A percentile compares a stretch with the other conserved stretches of the same genome.
Conservation (phyloP, 495 filamentous ascomycete species). For the Penicillium tannophilum region DNA sequence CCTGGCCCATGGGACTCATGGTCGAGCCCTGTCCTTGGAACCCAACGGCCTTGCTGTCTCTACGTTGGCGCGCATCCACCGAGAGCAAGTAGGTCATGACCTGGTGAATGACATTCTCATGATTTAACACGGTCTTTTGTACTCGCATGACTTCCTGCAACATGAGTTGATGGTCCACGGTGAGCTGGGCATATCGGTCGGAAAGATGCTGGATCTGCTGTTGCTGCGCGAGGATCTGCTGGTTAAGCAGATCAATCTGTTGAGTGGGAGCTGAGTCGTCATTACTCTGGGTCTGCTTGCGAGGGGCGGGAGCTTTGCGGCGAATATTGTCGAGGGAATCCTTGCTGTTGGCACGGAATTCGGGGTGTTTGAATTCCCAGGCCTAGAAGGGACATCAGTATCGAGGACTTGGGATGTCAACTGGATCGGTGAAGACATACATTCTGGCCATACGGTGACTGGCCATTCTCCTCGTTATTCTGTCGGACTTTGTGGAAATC, state of each 20-base stretch:
- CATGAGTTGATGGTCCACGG: slow-evolving; percentile 82
- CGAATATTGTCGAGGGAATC: slow-evolving; percentile 96
- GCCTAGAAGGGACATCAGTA: slow-evolving; percentile 54
- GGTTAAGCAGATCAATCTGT: slow-evolving; percentile 88
- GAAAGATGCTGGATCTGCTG: slow-evolving; percentile 87
- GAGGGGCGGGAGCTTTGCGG: slow-evolving; percentile 89
- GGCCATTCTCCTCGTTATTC: slow-evolving; percentile 90
- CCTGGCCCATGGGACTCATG: slow-evolving; percentile 42
- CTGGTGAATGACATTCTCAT: slow-evolving; percentile 73
- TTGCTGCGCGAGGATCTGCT: slow-evolving; percentile 84
- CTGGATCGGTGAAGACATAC: slow-evolving; percentile 51
- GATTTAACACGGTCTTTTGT: slow-evolving; percentile 87
- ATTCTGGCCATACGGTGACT: slow-evolving; percentile 87
- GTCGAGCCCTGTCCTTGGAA: slow-evolving; percentile 48
- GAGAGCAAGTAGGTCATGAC: slow-evolving; percentile 71
- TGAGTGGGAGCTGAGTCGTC: slow-evolving; percentile 82
- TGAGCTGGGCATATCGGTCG: slow-evolving; percentile 80
- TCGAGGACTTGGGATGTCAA: slow-evolving; percentile 2
- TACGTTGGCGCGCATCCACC: slow-evolving; percentile 64
- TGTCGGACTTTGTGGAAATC: slow-evolving; percentile 99
- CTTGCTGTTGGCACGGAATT: slow-evolving; percentile 94
- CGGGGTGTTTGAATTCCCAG: slow-evolving; percentile 98
- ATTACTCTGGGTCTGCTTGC: slow-evolving; percentile 64
- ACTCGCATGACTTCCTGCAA: slow-evolving; percentile 84
- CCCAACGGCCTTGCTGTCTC: slow-evolving; percentile 58